Evolutionary conservation across 225 moss, liverwort and hornwort species (phyloP).

Genomic region (Physcomitrium patens): DNA sequence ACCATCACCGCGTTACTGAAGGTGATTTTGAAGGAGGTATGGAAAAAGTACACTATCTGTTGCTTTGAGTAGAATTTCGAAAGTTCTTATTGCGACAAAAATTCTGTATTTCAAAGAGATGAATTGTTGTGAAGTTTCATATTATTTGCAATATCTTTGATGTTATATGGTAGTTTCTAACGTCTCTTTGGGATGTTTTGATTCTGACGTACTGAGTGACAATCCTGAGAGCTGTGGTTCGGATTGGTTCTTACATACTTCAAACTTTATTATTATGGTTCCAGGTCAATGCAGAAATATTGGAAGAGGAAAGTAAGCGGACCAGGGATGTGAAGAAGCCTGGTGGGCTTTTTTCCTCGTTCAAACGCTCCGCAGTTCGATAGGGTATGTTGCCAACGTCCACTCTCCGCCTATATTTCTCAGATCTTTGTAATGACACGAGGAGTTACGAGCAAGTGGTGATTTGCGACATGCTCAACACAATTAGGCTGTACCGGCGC

Average conservation of each 20-base stretch:
- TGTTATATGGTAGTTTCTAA: neutral
- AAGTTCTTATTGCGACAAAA: neutral
- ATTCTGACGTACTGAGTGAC: neutral
- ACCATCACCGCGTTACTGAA: constrained; percentile 39
- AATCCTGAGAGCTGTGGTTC: neutral
- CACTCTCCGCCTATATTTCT: constrained; percentile 22
- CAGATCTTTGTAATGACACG: neutral
- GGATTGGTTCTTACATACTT: neutral
- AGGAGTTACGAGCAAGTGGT: constrained; percentile 18
- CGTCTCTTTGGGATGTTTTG: constrained; percentile 9
- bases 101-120: neutral
- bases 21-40: constrained; percentile 52
- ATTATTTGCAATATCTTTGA: neutral
- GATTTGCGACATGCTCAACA: constrained; percentile 9
- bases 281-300: constrained; percentile 47
- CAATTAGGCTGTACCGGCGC: constrained; percentile 22
- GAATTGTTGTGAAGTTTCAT: neutral
- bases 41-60: neutral
- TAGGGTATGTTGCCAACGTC: constrained; percentile 19
- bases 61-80: neutral
- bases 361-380: constrained; percentile 48
- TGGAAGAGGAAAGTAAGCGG: constrained; percentile 43
- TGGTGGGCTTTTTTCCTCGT: constrained; percentile 48
- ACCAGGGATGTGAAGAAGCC: constrained; percentile 44
- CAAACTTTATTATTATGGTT: constrained; percentile 4